phyloP scores from a whole-genome alignment of 768 basidiomycete genomes.

The Termitomyces titanicus region DNA sequence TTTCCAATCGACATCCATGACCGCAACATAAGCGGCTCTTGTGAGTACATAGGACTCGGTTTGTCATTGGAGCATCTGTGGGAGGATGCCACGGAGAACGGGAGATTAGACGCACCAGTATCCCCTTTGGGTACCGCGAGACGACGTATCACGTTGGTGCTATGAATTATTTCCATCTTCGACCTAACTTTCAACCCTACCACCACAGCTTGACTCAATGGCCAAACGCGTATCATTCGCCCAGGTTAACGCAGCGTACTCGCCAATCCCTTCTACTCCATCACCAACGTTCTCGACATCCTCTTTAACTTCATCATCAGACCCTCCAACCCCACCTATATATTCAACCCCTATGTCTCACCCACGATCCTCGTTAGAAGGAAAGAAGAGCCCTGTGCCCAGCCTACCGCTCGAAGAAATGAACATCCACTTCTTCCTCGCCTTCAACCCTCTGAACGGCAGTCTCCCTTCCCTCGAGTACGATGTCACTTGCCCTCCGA shows the following conservation, averaged over 20 bases:
- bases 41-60: background rate
- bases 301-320: slow-evolving; percentile 33
- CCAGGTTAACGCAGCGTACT: slow-evolving; percentile 32
- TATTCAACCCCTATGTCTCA: slow-evolving; percentile 28
- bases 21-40: background rate
- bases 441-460: slow-evolving; percentile 26
- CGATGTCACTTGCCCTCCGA: slow-evolving; percentile 34
- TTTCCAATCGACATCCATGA: background rate
- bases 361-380: slow-evolving; percentile 20
- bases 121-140: slow-evolving; percentile 9
- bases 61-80: slow-evolving; percentile 4
- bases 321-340: slow-evolving; percentile 31
- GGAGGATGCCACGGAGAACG: slow-evolving; percentile 1
- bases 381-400: slow-evolving; percentile 18
- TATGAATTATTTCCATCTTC: slow-evolving; percentile 7
- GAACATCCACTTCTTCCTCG: slow-evolving; percentile 41
- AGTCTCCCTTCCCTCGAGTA: slow-evolving; percentile 31
- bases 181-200: slow-evolving; percentile 11
- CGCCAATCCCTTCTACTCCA: slow-evolving; percentile 28
- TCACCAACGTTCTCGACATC: slow-evolving; percentile 34
- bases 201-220: slow-evolving; percentile 18
- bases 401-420: slow-evolving; percentile 24
- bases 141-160: slow-evolving; percentile 7
- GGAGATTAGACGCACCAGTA: slow-evolving; percentile 3
- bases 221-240: slow-evolving; percentile 42